Base-by-base conservation (phyloP, 164 flowering plant species). In the Kalanchoe fedtschenkoi region DNA sequence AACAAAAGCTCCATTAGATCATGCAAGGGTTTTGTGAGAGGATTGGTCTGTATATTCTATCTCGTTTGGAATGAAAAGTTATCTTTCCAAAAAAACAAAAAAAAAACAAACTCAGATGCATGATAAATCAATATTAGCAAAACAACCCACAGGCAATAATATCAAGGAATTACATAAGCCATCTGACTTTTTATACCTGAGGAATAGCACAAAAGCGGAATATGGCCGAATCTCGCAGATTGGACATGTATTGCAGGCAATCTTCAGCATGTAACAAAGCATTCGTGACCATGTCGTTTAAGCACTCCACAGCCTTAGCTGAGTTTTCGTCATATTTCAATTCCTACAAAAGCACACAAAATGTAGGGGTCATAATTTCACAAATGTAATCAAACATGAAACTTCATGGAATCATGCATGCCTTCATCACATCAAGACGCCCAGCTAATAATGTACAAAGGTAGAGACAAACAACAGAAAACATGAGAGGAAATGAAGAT, bases 201-300 rank as follows among this genome's bases (percentile, higher is more conserved):
- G 99, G 97, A 65, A 93, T 90, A 22, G 97, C 97, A 81, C 92
- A 90, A 69, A 90, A 90, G 41, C 88, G 81, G 62, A 90, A 85
- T 62, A 82, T 78, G 13, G 82, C 71, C 51, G 80, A 85, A 76
- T 81, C 84, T 22, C 75, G 73, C 71, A 90, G 72, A 67, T 66
- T 77, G 57, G 91, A 70, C 92, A 90, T 81, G 82, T 87, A 93
- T 42, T 69, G 74, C 65, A 93, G 72, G 78, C 89, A 81, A 72
- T 90, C 96, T 69, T 93, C 92, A 42, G 64, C 80, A 74, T 87
- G 99, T 10, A 66, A 60, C 68, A 90, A 72, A 61, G 97, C 95
- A 83, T 93, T 81, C 42, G 97, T 90, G 70, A 93, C 87, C 99
- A 93, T 88, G 46, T 93, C 99, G 75, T 93, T 90, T 70, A 90